Evolutionary conservation across 768 basidiomycete genomes (phyloP).

Genomic region (Rhodotorula graminis): DNA sequence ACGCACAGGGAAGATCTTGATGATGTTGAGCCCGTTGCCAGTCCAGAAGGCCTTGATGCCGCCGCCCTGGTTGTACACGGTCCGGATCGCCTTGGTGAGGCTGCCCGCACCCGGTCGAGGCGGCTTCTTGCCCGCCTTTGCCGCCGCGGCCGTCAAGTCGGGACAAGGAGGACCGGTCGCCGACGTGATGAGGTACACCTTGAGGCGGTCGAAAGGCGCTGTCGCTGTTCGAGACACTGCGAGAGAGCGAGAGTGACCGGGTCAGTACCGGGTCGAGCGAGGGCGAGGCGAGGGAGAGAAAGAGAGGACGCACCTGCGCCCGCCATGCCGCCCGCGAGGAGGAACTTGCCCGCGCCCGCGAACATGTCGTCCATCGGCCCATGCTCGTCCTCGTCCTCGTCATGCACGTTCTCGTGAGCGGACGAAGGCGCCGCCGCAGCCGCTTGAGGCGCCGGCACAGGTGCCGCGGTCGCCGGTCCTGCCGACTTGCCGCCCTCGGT

Average conservation of each 20-base stretch:
- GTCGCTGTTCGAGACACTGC: constrained; percentile 92
- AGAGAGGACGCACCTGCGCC: constrained; percentile 67
- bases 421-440: neutral
- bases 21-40: constrained; percentile 81
- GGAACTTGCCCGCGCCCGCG: constrained; percentile 71
- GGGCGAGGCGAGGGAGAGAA: neutral
- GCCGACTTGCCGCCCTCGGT: neutral
- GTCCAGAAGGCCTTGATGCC: constrained; percentile 85
- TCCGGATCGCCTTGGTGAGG: constrained; percentile 65
- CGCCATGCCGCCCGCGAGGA: constrained; percentile 88
- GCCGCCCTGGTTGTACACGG: constrained; percentile 85
- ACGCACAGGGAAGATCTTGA: constrained; percentile 78
- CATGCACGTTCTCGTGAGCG: neutral
- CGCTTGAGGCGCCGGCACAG: neutral
- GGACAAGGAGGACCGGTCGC: constrained; percentile 7
- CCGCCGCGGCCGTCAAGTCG: constrained; percentile 46
- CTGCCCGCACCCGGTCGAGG: constrained; percentile 48
- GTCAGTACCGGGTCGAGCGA: neutral
- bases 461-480: neutral
- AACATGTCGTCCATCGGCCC: constrained; percentile 59
- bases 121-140: constrained; percentile 55
- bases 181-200: constrained; percentile 85
- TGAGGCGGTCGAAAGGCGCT: constrained; percentile 93
- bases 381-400: constrained; percentile 56
- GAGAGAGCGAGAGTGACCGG: neutral